Percentiles rank a stretch among this genome's conserved stretches.
These are phyloP conservation scores for Cryptococcus floricola DNA, from an alignment of 1,284 basidiomycete genomes.

Conservation along the genomic window DNA sequence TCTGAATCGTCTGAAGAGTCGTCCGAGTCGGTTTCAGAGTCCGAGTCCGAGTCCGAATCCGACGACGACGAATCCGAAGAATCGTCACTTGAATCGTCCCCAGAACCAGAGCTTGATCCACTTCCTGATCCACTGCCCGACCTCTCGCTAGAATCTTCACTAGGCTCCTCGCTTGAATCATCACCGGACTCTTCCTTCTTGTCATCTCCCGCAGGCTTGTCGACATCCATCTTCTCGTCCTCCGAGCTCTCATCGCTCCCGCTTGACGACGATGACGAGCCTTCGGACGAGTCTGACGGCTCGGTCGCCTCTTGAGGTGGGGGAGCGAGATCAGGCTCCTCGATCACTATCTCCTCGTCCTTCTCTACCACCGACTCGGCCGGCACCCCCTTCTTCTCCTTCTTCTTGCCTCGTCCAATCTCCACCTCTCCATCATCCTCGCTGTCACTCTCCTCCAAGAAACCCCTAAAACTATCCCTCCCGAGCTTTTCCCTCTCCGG, in stretches of 20 bases:
- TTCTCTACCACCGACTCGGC: constrained; percentile 2
- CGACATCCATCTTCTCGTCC: constrained; percentile 12
- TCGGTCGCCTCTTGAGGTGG: constrained; percentile 8
- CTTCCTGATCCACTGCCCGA: background rate
- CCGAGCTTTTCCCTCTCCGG: constrained; percentile 4
- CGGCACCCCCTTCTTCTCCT: background rate
- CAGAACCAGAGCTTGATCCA: background rate
- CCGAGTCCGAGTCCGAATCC: constrained; percentile 9
- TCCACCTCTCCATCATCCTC: constrained; percentile 19
- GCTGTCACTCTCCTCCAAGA: constrained; percentile 23
- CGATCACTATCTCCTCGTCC: constrained; percentile 3
- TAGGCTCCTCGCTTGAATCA: constrained; percentile 3
- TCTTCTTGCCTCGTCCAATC: constrained; percentile 10
- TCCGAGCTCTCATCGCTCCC: background rate
- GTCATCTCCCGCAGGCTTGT: constrained; percentile 3
- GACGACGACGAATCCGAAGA: background rate
- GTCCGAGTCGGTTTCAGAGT: constrained; percentile 7
- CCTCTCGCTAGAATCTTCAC: background rate
- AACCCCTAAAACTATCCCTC: constrained; percentile 21
- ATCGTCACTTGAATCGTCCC: constrained; percentile 5
- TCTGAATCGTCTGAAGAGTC: constrained; percentile 16
- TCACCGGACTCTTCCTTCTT: constrained; percentile 4
- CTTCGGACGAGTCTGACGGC: background rate
- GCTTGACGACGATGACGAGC: constrained; percentile 1
- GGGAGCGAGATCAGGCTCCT: constrained; percentile 5